These are phyloP conservation scores for Neocucurbitaria cava DNA, from an alignment of 2,329 filamentous ascomycete genomes.

Conservation along the genomic window DNA sequence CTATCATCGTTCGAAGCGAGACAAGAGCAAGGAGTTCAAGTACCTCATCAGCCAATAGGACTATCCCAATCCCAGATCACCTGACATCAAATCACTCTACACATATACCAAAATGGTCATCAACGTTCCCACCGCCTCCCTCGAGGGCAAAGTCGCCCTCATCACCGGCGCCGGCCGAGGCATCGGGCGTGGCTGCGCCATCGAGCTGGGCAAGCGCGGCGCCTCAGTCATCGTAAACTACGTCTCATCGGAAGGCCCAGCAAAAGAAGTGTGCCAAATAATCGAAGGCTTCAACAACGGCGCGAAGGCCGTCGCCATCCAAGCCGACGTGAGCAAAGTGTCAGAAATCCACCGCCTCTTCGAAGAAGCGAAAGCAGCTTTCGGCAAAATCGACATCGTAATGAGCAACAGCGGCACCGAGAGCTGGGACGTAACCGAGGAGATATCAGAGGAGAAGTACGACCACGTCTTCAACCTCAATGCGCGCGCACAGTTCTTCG, in stretches of 20 bases:
- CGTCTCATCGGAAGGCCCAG: constrained; percentile 60
- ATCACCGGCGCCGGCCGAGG: constrained; percentile 70
- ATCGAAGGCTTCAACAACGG: constrained; percentile 57
- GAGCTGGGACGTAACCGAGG: constrained; percentile 71
- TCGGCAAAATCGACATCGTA: constrained; percentile 56
- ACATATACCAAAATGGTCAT: constrained; percentile 50
- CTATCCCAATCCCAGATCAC: constrained; percentile 16
- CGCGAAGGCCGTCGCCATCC: constrained; percentile 63
- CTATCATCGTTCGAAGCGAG: background rate
- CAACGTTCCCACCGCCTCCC: constrained; percentile 56
- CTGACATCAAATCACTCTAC: constrained; percentile 16
- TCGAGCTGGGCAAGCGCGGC: constrained; percentile 71
- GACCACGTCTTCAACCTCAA: constrained; percentile 75
- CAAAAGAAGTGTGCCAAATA: constrained; percentile 57
- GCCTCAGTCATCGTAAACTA: constrained; percentile 72
- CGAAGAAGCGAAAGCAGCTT: constrained; percentile 51
- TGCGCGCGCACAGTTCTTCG: constrained; percentile 76
- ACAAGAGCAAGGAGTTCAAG: constrained; percentile 1
- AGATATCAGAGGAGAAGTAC: constrained; percentile 73
- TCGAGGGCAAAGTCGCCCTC: constrained; percentile 63
- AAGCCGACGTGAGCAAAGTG: constrained; percentile 63
- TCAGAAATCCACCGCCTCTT: constrained; percentile 66
- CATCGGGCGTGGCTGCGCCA: constrained; percentile 70
- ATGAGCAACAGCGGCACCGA: constrained; percentile 67
- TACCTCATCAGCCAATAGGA: constrained; percentile 13